Conservation (phyloP, 2,329 filamentous ascomycete genomes). For the Trichoderma hamatum region DNA sequence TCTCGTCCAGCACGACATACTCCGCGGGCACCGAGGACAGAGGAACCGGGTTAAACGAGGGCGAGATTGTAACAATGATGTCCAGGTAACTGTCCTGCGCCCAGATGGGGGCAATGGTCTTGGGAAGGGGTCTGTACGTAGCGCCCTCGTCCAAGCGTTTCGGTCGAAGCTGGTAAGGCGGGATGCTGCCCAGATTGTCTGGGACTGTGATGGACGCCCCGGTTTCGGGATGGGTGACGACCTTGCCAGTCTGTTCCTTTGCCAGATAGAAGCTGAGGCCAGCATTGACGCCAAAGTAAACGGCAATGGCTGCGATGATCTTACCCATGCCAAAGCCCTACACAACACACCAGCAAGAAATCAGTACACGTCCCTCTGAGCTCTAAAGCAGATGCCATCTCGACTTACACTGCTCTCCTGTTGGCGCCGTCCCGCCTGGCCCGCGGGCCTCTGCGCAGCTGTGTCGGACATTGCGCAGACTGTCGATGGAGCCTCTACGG, state of each 20-base stretch:
- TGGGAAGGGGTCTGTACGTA: conserved; percentile 66
- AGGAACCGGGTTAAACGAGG: conserved; percentile 68
- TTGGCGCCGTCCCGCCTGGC: conserved; percentile 33
- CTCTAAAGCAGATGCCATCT: background rate
- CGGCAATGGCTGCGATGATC: conserved; percentile 54
- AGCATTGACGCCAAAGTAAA: conserved; percentile 64
- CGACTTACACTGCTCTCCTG: conserved; percentile 36
- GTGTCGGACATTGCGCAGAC: conserved; percentile 34
- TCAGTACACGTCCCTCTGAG: background rate
- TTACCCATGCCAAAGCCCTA: conserved; percentile 48
- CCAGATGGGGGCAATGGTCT: conserved; percentile 85
- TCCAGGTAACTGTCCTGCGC: conserved; percentile 76
- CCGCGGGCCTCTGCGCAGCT: conserved; percentile 34
- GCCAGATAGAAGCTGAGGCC: conserved; percentile 57
- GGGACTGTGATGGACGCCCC: conserved; percentile 58
- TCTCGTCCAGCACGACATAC: conserved; percentile 77
- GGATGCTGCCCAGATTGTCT: conserved; percentile 59
- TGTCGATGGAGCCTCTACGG: background rate
- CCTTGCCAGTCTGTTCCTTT: conserved; percentile 51
- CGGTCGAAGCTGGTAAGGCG: conserved; percentile 68
- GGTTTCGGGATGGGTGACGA: conserved; percentile 51
- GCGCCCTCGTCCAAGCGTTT: conserved; percentile 62
- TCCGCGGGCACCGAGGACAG: conserved; percentile 67
- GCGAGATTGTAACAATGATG: conserved; percentile 81
- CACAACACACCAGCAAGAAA: background rate